Base-by-base conservation (phyloP, 306 rosid species). In the Prunus mira region DNA sequence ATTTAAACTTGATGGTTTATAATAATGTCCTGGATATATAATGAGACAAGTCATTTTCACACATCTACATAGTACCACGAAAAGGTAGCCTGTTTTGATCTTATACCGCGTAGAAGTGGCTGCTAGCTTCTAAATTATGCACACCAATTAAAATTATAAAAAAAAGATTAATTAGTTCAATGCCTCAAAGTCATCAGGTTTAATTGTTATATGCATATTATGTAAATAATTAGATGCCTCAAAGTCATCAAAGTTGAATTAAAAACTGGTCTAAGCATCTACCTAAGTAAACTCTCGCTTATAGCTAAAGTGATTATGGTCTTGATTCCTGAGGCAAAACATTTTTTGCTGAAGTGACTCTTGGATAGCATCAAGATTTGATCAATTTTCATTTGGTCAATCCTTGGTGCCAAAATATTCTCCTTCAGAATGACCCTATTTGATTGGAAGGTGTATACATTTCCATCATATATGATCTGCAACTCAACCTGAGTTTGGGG, bases 1-100 rank as follows among this genome's bases (percentile, higher is more conserved):
- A 32, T 32, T 0, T 32, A 32, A 32, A 32, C 7, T 32, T 5
- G 38, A 32, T 32, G 50, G 50, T 46, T 46, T 46, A 12, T 46
- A 46, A 46, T 45, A 45, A 45, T 9, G 2, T 45, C 6, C 9
- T 2, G 9, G 9, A 25, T 28, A 62, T 28, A 12, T 27, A 62
- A 63, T 12, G 71, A 75, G 61, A 49, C 28, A 24, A 32, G 73
- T 76, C 66, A 24, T 76, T 65, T 76, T 76, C 79, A 32, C 19
- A 34, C 34, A 30, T 74, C 41, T 19, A 12, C 12, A 34, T 20
- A 63, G 78, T 50, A 50, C 71, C 63, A 27, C 34, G 47, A 19
- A 75, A 75, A 50, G 78, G 70, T 75, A 63, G 47, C 32, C 45
- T 13, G 20, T 50, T 61, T 69, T 60, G 69, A 43, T 41, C 51